These are phyloP conservation scores for Botrytis sinoallii DNA, from an alignment of 2,329 filamentous ascomycete genomes.

Conservation along the genomic window DNA sequence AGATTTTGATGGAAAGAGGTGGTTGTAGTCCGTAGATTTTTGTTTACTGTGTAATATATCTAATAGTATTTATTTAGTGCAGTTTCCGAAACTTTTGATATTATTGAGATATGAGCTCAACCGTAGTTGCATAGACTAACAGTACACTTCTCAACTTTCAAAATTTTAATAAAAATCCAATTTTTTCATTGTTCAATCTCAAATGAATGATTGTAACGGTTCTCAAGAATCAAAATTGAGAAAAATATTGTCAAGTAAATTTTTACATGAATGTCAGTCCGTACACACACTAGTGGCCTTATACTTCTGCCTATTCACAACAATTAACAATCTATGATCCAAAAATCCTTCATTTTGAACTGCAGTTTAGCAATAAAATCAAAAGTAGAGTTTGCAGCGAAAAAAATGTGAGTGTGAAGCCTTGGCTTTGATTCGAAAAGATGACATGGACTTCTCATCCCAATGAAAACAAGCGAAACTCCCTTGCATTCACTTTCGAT, in stretches of 20 bases:
- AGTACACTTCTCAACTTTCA: too few species aligned
- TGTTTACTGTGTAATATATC: background rate
- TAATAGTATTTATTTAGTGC: background rate
- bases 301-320: background rate
- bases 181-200: too few species aligned
- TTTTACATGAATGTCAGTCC: too few species aligned
- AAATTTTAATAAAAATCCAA: too few species aligned
- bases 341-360: background rate
- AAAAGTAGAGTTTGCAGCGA: background rate
- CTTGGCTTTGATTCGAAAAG: background rate
- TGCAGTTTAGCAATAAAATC: background rate
- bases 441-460: background rate
- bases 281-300: background rate
- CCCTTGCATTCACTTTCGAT: background rate
- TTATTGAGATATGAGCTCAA: background rate
- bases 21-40: background rate
- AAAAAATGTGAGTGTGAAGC: background rate
- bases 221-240: too few species aligned
- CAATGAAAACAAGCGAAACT: background rate
- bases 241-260: too few species aligned
- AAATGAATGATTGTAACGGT: too few species aligned
- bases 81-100: background rate
- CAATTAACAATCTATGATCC: background rate
- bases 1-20: background rate
- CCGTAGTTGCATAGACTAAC: too few species aligned